phyloP scores from a whole-genome alignment of 192 early-diverging fungal genomes.

The Helicostylum pulchrum region DNA sequence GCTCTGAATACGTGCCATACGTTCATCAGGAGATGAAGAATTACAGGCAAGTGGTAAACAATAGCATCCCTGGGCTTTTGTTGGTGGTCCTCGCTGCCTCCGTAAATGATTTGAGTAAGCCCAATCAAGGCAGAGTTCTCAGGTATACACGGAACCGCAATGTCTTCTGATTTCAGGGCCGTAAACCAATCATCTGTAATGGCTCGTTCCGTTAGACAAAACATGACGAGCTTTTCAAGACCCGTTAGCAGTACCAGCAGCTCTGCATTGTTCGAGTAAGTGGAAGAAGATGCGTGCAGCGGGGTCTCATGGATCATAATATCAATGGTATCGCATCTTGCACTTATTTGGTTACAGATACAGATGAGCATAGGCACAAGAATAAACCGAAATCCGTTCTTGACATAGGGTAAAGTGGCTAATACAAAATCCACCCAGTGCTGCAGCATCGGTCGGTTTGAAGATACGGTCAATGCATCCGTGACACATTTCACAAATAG shows the following conservation, averaged over 20 bases:
- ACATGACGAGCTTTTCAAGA: constrained; percentile 55
- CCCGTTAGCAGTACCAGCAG: constrained; percentile 50
- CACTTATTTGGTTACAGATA: constrained; percentile 59
- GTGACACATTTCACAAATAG: constrained; percentile 57
- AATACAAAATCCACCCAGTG: constrained; percentile 78
- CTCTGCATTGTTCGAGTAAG: constrained; percentile 40
- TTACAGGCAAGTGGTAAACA: constrained; percentile 41
- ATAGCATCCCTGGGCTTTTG: constrained; percentile 48
- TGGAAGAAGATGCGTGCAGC: not conserved
- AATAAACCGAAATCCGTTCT: constrained; percentile 58
- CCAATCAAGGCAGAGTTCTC: constrained; percentile 6
- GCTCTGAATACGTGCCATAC: constrained; percentile 37
- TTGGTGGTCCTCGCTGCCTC: constrained; percentile 10
- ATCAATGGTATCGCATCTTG: constrained; percentile 25
- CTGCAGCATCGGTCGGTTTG: constrained; percentile 67
- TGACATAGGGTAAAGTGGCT: constrained; percentile 55
- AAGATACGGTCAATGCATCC: constrained; percentile 52
- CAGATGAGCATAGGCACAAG: constrained; percentile 58
- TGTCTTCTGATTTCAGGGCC: constrained; percentile 3
- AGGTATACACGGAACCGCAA: constrained; percentile 5
- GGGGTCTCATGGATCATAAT: constrained; percentile 19
- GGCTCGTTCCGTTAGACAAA: constrained; percentile 44
- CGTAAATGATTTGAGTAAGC: constrained; percentile 15
- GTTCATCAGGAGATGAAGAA: constrained; percentile 48
- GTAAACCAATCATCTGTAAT: constrained; percentile 32